Evolutionary conservation across 2,329 filamentous ascomycete genomes (phyloP).

Genomic region (Chalaropsis thielavioides): DNA sequence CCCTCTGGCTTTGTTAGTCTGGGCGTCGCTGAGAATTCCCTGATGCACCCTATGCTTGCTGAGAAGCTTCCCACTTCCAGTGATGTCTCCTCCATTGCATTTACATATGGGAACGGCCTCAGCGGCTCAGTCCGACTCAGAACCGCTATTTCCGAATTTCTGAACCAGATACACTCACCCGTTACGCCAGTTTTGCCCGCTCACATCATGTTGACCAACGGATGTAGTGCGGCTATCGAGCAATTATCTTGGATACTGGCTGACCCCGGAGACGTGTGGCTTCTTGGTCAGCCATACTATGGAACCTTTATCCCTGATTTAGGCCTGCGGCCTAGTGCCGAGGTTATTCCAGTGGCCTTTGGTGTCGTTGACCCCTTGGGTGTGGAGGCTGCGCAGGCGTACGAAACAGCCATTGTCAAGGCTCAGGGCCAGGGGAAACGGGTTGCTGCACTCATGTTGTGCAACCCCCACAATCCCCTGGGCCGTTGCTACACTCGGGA

Average conservation of each 20-base stretch:
- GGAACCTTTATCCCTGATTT: conserved; percentile 35
- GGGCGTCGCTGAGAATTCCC: conserved; percentile 37
- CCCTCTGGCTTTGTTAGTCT: conserved; percentile 35
- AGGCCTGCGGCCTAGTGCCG: conserved; percentile 28
- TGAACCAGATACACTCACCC: conserved; percentile 26
- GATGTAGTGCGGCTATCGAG: conserved; percentile 30
- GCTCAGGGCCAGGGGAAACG: conserved; percentile 27
- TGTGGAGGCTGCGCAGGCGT: conserved; percentile 28
- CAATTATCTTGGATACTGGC: conserved; percentile 28
- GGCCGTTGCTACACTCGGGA: conserved; percentile 33
- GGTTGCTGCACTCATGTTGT: conserved; percentile 36
- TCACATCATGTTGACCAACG: conserved; percentile 28
- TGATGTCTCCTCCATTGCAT: conserved; percentile 22
- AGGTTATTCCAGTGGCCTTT: conserved; percentile 32
- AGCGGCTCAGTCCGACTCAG: conserved; percentile 26
- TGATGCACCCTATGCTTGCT: conserved; percentile 35
- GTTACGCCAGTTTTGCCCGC: conserved; percentile 22
- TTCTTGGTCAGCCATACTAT: conserved; percentile 33
- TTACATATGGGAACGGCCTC: conserved; percentile 31
- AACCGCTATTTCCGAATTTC: conserved; percentile 25
- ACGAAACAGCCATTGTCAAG: conserved; percentile 31
- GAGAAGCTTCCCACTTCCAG: conserved; percentile 30
- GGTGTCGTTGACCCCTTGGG: conserved; percentile 31
- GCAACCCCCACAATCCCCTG: conserved; percentile 38
- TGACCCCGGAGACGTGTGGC: conserved; percentile 28